phyloP scores from a whole-genome alignment of 192 early-diverging fungal species.

The Coemansia sp. region DNA sequence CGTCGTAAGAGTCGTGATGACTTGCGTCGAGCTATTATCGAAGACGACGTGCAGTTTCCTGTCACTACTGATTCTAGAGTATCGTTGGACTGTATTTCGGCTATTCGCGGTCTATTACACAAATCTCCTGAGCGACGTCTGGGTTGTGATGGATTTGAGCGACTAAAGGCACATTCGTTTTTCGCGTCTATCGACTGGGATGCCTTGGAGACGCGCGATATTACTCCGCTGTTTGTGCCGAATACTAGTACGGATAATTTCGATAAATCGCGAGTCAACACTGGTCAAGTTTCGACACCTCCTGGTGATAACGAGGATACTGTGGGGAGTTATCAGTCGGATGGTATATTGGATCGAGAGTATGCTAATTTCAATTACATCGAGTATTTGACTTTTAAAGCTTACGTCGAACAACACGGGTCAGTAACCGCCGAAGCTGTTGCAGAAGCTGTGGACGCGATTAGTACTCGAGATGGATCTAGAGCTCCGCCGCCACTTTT shows the following conservation, averaged over 20 bases:
- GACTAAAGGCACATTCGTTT: conserved; percentile 76
- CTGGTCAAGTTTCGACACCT: conserved; percentile 14
- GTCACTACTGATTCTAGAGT: conserved; percentile 32
- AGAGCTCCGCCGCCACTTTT: conserved; percentile 8
- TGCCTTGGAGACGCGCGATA: conserved; percentile 64
- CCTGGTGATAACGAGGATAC: neutral
- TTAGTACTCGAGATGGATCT: neutral
- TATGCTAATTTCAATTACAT: conserved; percentile 77
- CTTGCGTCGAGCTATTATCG: conserved; percentile 42
- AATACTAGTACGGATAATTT: conserved; percentile 38
- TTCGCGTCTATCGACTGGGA: conserved; percentile 79
- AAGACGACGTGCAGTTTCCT: conserved; percentile 59
- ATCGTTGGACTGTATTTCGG: conserved; percentile 68
- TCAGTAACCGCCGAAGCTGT: conserved; percentile 4
- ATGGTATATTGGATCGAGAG: conserved; percentile 61
- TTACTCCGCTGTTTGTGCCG: conserved; percentile 75
- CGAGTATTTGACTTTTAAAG: conserved; percentile 67
- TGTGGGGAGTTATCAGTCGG: neutral
- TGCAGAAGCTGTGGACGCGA: neutral
- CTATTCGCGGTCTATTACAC: conserved; percentile 71
- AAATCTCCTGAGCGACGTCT: conserved; percentile 71
- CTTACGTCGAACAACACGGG: conserved; percentile 23
- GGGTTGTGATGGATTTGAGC: conserved; percentile 68
- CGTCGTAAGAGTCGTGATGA: conserved; percentile 13
- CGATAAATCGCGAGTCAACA: conserved; percentile 53